Base-by-base conservation (phyloP, 208 protist genomes). In the Acanthamoeba quina region DNA sequence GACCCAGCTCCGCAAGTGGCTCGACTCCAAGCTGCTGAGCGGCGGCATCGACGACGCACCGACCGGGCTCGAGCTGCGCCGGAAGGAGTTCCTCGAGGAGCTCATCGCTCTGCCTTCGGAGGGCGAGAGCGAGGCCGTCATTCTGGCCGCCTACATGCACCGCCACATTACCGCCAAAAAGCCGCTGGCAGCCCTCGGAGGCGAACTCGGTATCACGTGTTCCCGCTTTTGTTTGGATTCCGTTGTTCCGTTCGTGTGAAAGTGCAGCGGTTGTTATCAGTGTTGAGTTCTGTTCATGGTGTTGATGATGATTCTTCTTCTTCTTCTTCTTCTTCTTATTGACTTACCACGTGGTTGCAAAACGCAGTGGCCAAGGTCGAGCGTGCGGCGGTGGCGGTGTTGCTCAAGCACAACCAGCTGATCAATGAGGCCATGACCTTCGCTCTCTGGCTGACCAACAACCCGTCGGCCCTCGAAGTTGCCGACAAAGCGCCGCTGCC, bases 371-470 rank as follows among this genome's bases (percentile, higher is more conserved):
- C 47, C 26, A 76, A 93, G 34, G 89, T 82, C 29, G 89, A 93
- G 26, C 64, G 89, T 41, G 89, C 89, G 5, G 37, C 66, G 24
- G 70, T 82, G 26, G 37, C 89, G 5, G 89, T 44, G 29, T 64
- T 93, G 62, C 89, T 93, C 34, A 93, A 82, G 44, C 70, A 83
- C 70, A 93, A 82, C 56, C 62, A 64, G n/a, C 89, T 83, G 68
- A 26, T 93, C n/a, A 93, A 93, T 31, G 89, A 93, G 56, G 89
- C 89, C 62, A 93, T 93, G 89, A 93, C 89, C 1, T 93, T 93
- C 24, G 89, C 89, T 11, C 89, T 60, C 11, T 93, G 89, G 89
- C 89, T 93, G 29, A 44, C 41, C 47, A 66, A 66, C 49, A 76
- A 93, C 37, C 62, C 62, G 34, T 60, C 62, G 31, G 54, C 83